phyloP scores from a whole-genome alignment of 495 filamentous ascomycete genomes.

The Aspergillus leporis region DNA sequence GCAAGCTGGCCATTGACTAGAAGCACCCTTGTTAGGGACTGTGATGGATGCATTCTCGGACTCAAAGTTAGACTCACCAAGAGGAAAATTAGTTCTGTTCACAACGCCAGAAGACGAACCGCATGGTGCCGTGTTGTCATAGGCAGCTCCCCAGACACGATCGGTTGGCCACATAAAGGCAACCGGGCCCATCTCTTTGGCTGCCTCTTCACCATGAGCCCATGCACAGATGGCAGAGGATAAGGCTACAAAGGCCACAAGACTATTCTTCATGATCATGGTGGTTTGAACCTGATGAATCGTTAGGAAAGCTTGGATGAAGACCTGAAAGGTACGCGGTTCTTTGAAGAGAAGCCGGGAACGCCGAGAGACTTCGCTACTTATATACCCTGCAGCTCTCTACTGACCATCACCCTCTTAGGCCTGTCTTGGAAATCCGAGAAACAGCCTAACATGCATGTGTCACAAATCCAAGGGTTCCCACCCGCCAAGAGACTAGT shows the following conservation, averaged over 20 bases:
- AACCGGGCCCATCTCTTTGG: conserved; percentile 50
- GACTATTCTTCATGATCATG: conserved; percentile 12
- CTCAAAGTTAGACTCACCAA: conserved; percentile 26
- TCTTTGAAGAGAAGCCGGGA: not conserved
- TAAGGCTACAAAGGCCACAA: conserved; percentile 8
- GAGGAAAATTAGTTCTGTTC: conserved; percentile 48
- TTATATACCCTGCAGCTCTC: conserved; percentile 10
- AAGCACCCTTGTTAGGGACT: conserved; percentile 1
- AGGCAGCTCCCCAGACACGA: conserved; percentile 42
- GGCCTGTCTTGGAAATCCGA: not conserved
- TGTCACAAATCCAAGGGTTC: conserved; percentile 1
- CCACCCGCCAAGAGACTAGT: conserved; percentile 9
- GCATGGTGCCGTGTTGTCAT: conserved; percentile 50
- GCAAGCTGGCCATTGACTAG: conserved; percentile 34
- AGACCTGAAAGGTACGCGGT: not conserved
- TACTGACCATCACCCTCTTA: not conserved
- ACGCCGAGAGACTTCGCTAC: not conserved
- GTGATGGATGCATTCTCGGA: not conserved
- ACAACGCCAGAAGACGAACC: conserved; percentile 39
- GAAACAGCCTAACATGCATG: conserved; percentile 2
- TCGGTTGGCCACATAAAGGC: conserved; percentile 55
- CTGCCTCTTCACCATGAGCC: conserved; percentile 19
- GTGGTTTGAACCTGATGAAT: not conserved
- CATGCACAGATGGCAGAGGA: conserved; percentile 11
- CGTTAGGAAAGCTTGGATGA: not conserved